Evolutionary conservation across 768 basidiomycete species (phyloP), one percentile per base, ranked within the genome.

Genomic region (Nevesoporus exiguus): DNA sequence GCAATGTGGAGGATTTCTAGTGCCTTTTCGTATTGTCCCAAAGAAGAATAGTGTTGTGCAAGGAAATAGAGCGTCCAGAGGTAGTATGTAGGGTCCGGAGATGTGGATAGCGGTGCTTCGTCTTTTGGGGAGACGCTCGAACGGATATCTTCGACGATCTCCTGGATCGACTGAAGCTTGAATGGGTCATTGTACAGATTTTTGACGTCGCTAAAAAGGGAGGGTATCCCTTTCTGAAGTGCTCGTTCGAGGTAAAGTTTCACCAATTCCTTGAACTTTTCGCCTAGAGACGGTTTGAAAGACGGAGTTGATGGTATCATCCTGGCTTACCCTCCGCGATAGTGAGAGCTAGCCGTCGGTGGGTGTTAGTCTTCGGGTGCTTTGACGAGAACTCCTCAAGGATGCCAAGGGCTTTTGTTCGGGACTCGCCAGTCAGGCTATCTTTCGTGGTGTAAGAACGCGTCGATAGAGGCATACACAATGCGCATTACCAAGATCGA

Each of bases 41-140:
- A 74, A 65, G 79, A 81, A 0, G 90, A 88, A 64, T 91, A 78
- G 66, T 95, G 94, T 62, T 96, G 92, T 0, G 93, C 86, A 47
- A 98, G 85, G 77, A 90, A 97, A 74, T 96, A 98, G 36, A 98
- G 81, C 10, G 89, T 86, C 97, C 97, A 99, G 11, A 98, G 80
- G 62, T 96, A 89, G 15, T 83, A 85, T 5, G 92, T 85, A 1
- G 96, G 94, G 8, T 81, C 74, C 9, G 66, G 54, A 0, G 69
- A 55, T 11, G 59, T 49, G 8, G 61, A 46, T 25, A 64, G 58
- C 29, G 60, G 61, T 5, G 66, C 59, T 25, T 69, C 66, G 48
- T 74, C 76, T 34, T 76, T 65, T 41, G 73, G 64, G 11, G 70
- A 65, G 40, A 75, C 70, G 21, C 61, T 55, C 43, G 64, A 60